phyloP scores from a whole-genome alignment of 1,139 yeast genomes.

The Sugiyamaella xylanicola region DNA sequence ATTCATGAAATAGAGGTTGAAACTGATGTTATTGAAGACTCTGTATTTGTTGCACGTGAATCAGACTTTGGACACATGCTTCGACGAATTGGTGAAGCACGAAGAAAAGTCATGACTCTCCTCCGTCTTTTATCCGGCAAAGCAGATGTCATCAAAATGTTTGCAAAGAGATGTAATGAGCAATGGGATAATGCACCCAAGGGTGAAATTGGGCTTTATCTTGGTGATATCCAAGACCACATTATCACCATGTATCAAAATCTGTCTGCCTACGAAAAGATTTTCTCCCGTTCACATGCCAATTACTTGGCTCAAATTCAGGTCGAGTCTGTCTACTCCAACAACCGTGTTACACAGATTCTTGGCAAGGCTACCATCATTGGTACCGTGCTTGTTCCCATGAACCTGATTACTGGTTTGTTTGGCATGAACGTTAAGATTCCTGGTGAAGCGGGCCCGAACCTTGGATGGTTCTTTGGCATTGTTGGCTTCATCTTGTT shows the following conservation, averaged over 20 bases:
- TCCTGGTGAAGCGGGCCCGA: slow-evolving; percentile 52
- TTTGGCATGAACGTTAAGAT: slow-evolving; percentile 95
- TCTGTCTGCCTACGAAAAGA: slow-evolving; percentile 85
- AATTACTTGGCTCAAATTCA: slow-evolving; percentile 92
- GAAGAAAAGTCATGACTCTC: slow-evolving; percentile 88
- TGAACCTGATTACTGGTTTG: slow-evolving; percentile 86
- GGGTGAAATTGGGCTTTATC: slow-evolving; percentile 58
- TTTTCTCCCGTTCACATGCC: slow-evolving; percentile 86
- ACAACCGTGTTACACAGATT: slow-evolving; percentile 81
- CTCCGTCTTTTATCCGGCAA: slow-evolving; percentile 89
- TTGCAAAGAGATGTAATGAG: slow-evolving; percentile 95
- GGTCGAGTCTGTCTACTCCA: slow-evolving; percentile 85
- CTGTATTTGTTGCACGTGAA: slow-evolving; percentile 65
- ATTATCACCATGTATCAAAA: slow-evolving; percentile 94
- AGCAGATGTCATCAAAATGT: slow-evolving; percentile 97
- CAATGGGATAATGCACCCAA: slow-evolving; percentile 46
- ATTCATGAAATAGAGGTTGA: slow-evolving; percentile 85
- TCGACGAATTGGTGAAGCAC: slow-evolving; percentile 80
- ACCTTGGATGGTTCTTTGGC: slow-evolving; percentile 66
- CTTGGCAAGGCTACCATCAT: slow-evolving; percentile 84
- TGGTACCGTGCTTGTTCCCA: slow-evolving; percentile 89
- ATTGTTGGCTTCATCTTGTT: slow-evolving; percentile 51
- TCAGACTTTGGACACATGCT: slow-evolving; percentile 66
- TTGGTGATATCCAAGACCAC: slow-evolving; percentile 98
- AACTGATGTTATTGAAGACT: slow-evolving; percentile 90